Conservation (phyloP, 2,329 filamentous ascomycete genomes). For the Xenosphaeropsis pyriputrescens region DNA sequence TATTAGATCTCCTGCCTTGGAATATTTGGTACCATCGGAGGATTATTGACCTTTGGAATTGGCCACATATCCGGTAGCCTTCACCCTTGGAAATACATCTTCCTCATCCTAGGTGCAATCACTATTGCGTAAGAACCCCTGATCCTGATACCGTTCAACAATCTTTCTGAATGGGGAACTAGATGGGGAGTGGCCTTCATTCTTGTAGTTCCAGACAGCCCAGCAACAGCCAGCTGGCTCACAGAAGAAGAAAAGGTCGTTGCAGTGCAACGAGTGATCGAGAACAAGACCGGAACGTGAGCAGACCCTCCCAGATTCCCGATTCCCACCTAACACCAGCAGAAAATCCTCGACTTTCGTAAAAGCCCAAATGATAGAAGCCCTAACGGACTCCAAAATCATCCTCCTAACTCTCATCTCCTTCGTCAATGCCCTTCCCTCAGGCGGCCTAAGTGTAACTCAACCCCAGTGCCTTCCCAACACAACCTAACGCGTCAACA, state of each 20-base stretch:
- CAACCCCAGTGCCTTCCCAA: neutral
- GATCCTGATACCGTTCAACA: no score
- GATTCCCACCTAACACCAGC: no score
- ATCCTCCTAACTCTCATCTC: slow-evolving; percentile 6
- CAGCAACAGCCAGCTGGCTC: slow-evolving; percentile 27
- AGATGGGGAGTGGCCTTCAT: slow-evolving; percentile 22
- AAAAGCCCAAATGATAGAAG: slow-evolving; percentile 9
- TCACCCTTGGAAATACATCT: slow-evolving; percentile 11
- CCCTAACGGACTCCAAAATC: slow-evolving; percentile 5
- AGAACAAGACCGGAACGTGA: slow-evolving; percentile 12
- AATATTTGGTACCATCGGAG: slow-evolving; percentile 10
- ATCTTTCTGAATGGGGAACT: no score
- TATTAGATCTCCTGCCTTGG: slow-evolving; percentile 37
- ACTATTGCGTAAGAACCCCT: slow-evolving; percentile 6
- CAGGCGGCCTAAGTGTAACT: slow-evolving; percentile 5
- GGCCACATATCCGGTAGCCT: slow-evolving; percentile 26
- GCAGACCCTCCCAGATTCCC: neutral
- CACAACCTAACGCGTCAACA: neutral
- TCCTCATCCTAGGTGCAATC: slow-evolving; percentile 12
- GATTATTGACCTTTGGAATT: slow-evolving; percentile 22
- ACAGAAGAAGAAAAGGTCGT: slow-evolving; percentile 25
- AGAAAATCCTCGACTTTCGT: slow-evolving; percentile 3
- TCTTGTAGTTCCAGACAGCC: slow-evolving; percentile 32
- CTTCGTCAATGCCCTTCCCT: slow-evolving; percentile 9
- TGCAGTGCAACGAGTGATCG: slow-evolving; percentile 8